phyloP scores from a whole-genome alignment of 148 eudicot species.

The Tetragonia tetragonoides region DNA sequence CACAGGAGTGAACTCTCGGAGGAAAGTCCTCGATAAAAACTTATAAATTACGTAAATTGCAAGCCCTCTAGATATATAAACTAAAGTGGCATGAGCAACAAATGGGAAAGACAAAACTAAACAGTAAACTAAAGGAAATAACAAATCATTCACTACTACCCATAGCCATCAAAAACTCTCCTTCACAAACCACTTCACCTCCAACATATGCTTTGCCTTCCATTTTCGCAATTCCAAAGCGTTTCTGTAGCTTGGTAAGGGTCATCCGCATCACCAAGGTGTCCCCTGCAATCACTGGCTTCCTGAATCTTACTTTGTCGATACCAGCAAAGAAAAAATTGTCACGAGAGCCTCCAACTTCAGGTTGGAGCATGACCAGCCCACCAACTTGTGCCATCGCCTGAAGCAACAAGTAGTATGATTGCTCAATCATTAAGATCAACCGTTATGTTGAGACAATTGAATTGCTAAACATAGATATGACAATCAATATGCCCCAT shows the following conservation, averaged over 20 bases:
- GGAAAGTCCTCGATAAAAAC: too few relatives aligned
- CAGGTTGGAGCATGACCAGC: conserved; percentile 87
- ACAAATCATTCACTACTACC: conserved; percentile 43
- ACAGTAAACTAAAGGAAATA: not conserved
- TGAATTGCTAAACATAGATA: not conserved
- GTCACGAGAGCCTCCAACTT: conserved; percentile 76
- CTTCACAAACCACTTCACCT: conserved; percentile 86
- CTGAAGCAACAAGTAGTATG: conserved; percentile 31
- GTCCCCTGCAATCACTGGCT: conserved; percentile 92
- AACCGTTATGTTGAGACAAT: not conserved
- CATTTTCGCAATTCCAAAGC: conserved; percentile 92
- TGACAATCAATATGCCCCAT: not conserved
- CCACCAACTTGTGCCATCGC: conserved; percentile 99
- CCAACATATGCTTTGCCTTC: conserved; percentile 95
- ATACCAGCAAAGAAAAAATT: conserved; percentile 94
- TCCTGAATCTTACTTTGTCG: conserved; percentile 91
- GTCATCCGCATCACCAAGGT: conserved; percentile 92
- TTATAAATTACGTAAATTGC: too few relatives aligned
- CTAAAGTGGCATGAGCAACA: not conserved
- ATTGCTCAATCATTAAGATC: not conserved
- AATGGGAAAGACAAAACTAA: not conserved
- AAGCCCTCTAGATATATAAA: not conserved
- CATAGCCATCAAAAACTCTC: conserved; percentile 96
- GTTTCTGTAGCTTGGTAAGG: conserved; percentile 75
- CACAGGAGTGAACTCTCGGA: too few relatives aligned